Evolutionary conservation across 2,329 filamentous ascomycete genomes (phyloP), one percentile per base, ranked within the genome.

Genomic region (Fusarium sp.): DNA sequence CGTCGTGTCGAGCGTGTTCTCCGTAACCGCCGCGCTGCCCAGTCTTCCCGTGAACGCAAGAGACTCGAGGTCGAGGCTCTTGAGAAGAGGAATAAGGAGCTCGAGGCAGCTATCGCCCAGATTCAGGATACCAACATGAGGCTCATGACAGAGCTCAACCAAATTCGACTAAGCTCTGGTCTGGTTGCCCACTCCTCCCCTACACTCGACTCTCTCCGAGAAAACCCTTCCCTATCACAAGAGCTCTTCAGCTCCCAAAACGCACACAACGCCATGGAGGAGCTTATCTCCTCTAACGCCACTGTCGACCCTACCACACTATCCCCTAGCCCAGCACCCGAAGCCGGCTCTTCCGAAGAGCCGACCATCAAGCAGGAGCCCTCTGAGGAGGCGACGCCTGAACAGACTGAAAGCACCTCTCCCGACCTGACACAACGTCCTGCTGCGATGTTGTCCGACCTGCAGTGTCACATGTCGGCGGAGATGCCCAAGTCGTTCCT

Each of bases 401-500:
- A 76, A 69, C 60, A 64, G 61, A 71, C 67, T 47, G 41, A 65
- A 64, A 70, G 73, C 69, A 73, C 78, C 81, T 85, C 89, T 81
- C 85, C 91, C 88, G 92, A 96, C 86, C 82, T 87, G 95, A 95
- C 93, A 97, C 95, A 97, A 97, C 93, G 96, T 97, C 93, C 95
- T 98, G 95, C 95, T 85, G 95, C 86, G 93, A 90, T 97, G 94
- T 97, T 98, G 95, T 98, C 90, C 78, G 95, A 97, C 95, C 95
- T 96, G 95, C 95, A 91, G 95, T 99, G 95, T 98, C 95, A 89
- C 94, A 93, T 88, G 89, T 94, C 91, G 90, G 86, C 81, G 83
- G 85, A 85, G 79, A 81, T 80, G 77, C 78, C 80, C 73, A 77
- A 75, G 76, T 76, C 77, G 71, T 81, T 78, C 74, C 73, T 67